Conservation (phyloP, 2,329 filamentous ascomycete species). For the Microthyrium microscopicum region DNA sequence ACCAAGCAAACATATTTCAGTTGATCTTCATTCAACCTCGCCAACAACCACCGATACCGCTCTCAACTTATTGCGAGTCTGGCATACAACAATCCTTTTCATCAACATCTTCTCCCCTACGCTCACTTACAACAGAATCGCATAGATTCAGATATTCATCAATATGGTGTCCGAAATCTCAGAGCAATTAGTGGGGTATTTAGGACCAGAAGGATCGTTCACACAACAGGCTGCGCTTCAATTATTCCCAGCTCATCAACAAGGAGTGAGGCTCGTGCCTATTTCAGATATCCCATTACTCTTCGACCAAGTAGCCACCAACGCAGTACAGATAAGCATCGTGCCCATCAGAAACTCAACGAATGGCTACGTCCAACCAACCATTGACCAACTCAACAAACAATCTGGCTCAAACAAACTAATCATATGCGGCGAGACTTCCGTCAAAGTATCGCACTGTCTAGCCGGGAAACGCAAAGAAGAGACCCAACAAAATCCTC, state of each 20-base stretch:
- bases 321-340: slow-evolving; percentile 52
- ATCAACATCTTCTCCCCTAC: too few species aligned
- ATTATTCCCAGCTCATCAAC: slow-evolving; percentile 2
- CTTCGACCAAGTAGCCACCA: slow-evolving; percentile 59
- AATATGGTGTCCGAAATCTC: too few species aligned
- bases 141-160: too few species aligned
- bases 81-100: too few species aligned
- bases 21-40: too few species aligned
- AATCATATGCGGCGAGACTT: slow-evolving; percentile 64
- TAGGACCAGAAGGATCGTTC: slow-evolving; percentile 8
- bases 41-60: too few species aligned
- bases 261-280: slow-evolving; percentile 17
- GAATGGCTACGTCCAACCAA: slow-evolving; percentile 82
- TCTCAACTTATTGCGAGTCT: too few species aligned
- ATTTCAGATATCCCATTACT: slow-evolving; percentile 44
- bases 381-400: slow-evolving; percentile 68
- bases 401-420: slow-evolving; percentile 44
- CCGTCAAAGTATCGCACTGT: slow-evolving; percentile 77
- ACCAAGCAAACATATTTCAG: too few species aligned
- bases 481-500: slow-evolving; percentile 1
- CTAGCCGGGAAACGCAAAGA: slow-evolving; percentile 41
- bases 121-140: too few species aligned
- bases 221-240: slow-evolving; percentile 9
- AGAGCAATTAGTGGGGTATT: slow-evolving; percentile 9
- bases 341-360: slow-evolving; percentile 94